A percentile compares a stretch with the other conserved stretches of the same genome.
These are phyloP conservation scores for Scedosporium aurantiacum DNA, from an alignment of 2,329 filamentous ascomycete genomes.

Conservation along the genomic window DNA sequence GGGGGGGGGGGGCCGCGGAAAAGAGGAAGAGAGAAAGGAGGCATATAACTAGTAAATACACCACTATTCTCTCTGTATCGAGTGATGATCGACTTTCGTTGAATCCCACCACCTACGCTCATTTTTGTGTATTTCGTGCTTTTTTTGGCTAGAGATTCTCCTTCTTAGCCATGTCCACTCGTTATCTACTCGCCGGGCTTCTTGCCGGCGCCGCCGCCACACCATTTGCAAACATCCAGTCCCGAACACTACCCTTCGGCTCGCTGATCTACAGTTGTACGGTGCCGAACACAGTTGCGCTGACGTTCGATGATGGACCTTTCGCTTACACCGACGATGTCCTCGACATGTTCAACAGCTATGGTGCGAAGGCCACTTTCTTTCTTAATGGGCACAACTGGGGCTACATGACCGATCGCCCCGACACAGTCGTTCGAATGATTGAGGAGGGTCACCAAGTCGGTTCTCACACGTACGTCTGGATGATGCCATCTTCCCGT, in stretches of 20 bases:
- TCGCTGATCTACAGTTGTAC: conserved; percentile 14
- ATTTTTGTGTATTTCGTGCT: background rate
- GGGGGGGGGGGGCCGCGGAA: background rate
- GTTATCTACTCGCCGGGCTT: background rate
- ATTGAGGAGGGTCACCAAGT: conserved; percentile 46
- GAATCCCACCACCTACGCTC: background rate
- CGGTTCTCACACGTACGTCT: conserved; percentile 35
- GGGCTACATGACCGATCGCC: conserved; percentile 16
- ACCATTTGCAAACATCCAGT: background rate
- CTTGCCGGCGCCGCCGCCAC: background rate
- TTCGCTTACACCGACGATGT: conserved; percentile 28
- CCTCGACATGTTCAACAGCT: conserved; percentile 24
- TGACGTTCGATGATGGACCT: conserved; percentile 38
- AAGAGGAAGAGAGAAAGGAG: too few species aligned
- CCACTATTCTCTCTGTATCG: too few species aligned
- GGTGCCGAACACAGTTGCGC: conserved; percentile 24
- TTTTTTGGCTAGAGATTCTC: background rate
- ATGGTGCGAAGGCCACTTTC: conserved; percentile 25
- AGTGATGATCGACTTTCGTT: background rate
- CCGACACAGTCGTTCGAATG: conserved; percentile 29
- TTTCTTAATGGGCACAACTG: conserved; percentile 24
- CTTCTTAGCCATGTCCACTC: background rate
- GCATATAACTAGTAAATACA: too few species aligned
- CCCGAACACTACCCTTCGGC: background rate
- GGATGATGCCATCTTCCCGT: background rate